These are phyloP conservation scores for Oenanthe sinensis DNA, from an alignment of 129 eudicot species.

Conservation along the genomic window DNA sequence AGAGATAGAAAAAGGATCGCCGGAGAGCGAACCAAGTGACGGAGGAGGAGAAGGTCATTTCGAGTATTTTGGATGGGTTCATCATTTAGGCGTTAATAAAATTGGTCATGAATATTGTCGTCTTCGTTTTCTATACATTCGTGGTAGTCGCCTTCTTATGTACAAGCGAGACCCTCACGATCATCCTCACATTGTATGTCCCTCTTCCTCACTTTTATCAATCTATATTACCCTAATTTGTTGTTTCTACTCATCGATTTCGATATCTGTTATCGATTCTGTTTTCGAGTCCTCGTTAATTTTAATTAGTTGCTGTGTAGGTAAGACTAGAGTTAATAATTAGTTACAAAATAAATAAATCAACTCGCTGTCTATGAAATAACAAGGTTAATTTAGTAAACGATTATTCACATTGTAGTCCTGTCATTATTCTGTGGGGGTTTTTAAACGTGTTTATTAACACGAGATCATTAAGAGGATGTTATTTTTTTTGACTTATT, in stretches of 20 bases:
- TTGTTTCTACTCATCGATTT: background rate
- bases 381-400: background rate
- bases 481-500: conserved; percentile 8
- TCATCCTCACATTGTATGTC: conserved; percentile 69
- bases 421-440: background rate
- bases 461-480: background rate
- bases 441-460: background rate
- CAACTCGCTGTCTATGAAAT: no score
- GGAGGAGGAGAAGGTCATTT: conserved; percentile 25
- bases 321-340: no score
- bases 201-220: background rate
- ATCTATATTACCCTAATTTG: background rate
- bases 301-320: background rate
- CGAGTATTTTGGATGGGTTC: conserved; percentile 84
- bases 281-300: background rate
- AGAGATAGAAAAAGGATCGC: conserved; percentile 37
- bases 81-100: conserved; percentile 75
- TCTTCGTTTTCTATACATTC: conserved; percentile 59
- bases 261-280: background rate
- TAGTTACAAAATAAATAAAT: no score
- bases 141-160: conserved; percentile 72
- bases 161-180: conserved; percentile 84
- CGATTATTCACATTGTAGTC: background rate
- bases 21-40: conserved; percentile 43
- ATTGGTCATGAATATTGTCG: conserved; percentile 90